Conservation (phyloP, 1,139 yeast species). For the Debaryomyces udenii region DNA sequence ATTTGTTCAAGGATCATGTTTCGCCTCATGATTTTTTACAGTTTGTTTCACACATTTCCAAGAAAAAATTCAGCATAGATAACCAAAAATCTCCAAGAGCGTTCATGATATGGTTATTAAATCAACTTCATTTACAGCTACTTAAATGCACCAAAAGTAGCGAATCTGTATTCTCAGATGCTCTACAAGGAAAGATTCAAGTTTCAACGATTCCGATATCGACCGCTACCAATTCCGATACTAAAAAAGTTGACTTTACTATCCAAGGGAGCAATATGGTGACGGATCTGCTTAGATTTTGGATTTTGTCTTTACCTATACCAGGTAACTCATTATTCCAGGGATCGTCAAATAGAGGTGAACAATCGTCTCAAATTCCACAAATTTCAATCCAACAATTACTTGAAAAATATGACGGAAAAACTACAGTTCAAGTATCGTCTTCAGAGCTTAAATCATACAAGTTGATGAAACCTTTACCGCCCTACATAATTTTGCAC, state of each 20-base stretch:
- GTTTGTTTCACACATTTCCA: conserved; percentile 43
- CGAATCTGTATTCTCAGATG: conserved; percentile 20
- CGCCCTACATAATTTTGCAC: conserved; percentile 57
- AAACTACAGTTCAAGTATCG: conserved; percentile 20
- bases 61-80: conserved; percentile 42
- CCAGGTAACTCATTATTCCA: conserved; percentile 59
- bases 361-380: conserved; percentile 43
- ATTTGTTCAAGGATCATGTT: conserved; percentile 59
- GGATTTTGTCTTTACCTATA: conserved; percentile 60
- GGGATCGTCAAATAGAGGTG: conserved; percentile 34
- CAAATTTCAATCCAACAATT: conserved; percentile 54
- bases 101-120: conserved; percentile 63
- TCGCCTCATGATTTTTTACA: conserved; percentile 71
- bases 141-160: conserved; percentile 20
- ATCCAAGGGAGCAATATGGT: conserved; percentile 19
- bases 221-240: conserved; percentile 20
- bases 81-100: conserved; percentile 53
- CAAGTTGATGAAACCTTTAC: conserved; percentile 43
- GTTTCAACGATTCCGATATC: conserved; percentile 30
- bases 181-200: conserved; percentile 58
- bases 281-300: conserved; percentile 46
- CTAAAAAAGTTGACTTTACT: conserved; percentile 26
- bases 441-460: conserved; percentile 35
- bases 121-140: conserved; percentile 45
- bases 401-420: conserved; percentile 47